Evolutionary conservation across 129 eudicot genomes (phyloP).

Genomic region (Deinandra increscens): DNA sequence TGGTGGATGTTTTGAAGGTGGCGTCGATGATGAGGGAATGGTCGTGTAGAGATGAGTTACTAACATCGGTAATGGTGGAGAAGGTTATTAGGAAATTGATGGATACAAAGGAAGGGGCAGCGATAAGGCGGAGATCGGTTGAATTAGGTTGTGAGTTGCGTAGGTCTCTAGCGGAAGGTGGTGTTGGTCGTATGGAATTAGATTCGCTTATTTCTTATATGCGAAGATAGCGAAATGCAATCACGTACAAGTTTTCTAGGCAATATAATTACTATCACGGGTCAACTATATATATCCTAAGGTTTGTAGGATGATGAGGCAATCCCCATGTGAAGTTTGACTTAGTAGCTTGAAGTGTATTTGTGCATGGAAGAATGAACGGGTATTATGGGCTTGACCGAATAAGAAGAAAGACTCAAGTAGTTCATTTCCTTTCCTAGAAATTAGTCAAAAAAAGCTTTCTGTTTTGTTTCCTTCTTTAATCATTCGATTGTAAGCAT

Average conservation of each 20-base stretch:
- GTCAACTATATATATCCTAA: no score
- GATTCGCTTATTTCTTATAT: constrained; percentile 18
- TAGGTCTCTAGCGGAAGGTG: constrained; percentile 21
- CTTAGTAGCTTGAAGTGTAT: no score
- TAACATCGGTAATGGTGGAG: constrained; percentile 4
- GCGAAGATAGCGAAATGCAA: neutral
- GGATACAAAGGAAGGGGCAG: constrained; percentile 19
- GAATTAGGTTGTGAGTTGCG: constrained; percentile 26
- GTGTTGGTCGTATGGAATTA: constrained; percentile 21
- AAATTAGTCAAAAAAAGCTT: no score
- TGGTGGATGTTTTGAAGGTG: constrained; percentile 28
- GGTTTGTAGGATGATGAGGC: no score
- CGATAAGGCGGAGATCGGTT: neutral
- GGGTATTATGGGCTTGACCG: no score
- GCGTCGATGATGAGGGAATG: constrained; percentile 17
- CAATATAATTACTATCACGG: neutral
- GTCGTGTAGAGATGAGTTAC: constrained; percentile 19
- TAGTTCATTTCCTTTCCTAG: no score
- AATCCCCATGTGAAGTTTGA: no score
- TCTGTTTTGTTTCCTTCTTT: no score
- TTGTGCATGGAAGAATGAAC: no score
- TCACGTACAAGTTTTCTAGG: no score
- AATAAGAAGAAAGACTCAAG: no score
- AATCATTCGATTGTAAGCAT: no score
- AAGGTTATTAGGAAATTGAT: constrained; percentile 23